Evolutionary conservation across 306 rosid species (phyloP).

Genomic region (Fagus crenata): DNA sequence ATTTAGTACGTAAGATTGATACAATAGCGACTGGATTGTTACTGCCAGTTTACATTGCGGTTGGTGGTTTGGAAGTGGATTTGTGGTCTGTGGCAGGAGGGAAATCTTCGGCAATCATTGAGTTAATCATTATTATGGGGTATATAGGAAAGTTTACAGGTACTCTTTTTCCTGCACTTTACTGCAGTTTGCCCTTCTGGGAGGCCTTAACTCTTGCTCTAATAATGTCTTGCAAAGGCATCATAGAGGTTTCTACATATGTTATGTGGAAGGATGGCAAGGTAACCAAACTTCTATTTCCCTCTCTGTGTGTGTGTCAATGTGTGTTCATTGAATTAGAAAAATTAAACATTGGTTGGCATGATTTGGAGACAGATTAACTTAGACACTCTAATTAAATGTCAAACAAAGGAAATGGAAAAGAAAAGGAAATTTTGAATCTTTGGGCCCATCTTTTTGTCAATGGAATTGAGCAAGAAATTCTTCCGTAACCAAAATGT

Average conservation of each 20-base stretch:
- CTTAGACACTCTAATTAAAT: too few species aligned
- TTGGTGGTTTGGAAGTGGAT: constrained; percentile 10
- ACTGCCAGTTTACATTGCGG: constrained; percentile 13
- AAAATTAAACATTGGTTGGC: too few species aligned
- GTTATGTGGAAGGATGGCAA: background rate
- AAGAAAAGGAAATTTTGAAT: too few species aligned
- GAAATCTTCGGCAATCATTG: background rate
- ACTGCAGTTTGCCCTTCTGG: background rate
- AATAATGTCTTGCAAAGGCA: constrained; percentile 25
- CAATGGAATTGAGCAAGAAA: too few species aligned
- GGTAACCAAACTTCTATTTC: background rate
- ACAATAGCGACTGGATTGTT: background rate
- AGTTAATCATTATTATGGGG: constrained; percentile 5
- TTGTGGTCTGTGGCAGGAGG: background rate
- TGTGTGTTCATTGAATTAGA: too few species aligned
- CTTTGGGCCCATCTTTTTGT: too few species aligned
- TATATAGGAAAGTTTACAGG: constrained; percentile 23
- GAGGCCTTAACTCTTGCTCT: constrained; percentile 18
- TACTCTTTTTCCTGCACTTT: constrained; percentile 16
- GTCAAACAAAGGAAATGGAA: too few species aligned
- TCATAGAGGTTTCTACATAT: constrained; percentile 1
- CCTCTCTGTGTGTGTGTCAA: background rate
- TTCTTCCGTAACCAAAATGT: too few species aligned
- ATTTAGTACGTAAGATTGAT: constrained; percentile 1
- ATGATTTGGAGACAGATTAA: too few species aligned